Base-by-base conservation (phyloP, 2,329 filamentous ascomycete genomes). In the Exophiala sp. region DNA sequence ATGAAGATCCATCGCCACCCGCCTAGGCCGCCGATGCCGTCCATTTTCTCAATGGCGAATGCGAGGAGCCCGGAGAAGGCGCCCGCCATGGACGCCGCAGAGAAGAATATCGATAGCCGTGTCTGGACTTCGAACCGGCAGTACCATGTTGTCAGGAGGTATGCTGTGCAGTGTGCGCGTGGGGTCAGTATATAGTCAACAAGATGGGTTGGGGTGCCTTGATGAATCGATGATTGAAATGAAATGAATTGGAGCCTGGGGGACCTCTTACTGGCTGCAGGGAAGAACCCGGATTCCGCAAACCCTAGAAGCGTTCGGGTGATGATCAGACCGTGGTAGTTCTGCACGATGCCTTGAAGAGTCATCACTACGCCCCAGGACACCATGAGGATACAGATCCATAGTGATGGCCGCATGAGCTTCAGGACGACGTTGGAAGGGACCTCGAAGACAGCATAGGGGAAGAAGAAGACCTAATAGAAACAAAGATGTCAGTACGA, bases 291-390 rank as follows among this genome's bases (percentile, higher is more conserved):
- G 14, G 53, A 53, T 46, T 58, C 49, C n/a, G 74, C 69, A 41
- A 70, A 72, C 30, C 68, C 69, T 1, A 67, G 66, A 34, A 66
- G 68, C 41, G 72, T 70, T 2, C 67, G 43, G 13, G 43, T 44
- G 18, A 24, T 44, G 3, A 37, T 2, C 24, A 52, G 49, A 2
- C 43, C 43, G n/a, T 10, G 19, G 14, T n/a, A 41, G 32, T 38
- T 48, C 35, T 72, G 64, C 1, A 71, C 70, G 3, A 76, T 59
- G 4, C 73, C 73, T 68, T 74, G 76, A 29, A 76, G 60, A 1
- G 73, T 76, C 43, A 71, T 69, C 0, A 75, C 69, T 43, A 71
- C 63, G 0, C 72, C 73, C 73, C 73, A 76, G 3, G 63, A 63
- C 7, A 70, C 43, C 43, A 48, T 48, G 37, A 48, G 42, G n/a